phyloP scores from a whole-genome alignment of 805 yeast genomes.

The Monosporozyma siamensis region DNA sequence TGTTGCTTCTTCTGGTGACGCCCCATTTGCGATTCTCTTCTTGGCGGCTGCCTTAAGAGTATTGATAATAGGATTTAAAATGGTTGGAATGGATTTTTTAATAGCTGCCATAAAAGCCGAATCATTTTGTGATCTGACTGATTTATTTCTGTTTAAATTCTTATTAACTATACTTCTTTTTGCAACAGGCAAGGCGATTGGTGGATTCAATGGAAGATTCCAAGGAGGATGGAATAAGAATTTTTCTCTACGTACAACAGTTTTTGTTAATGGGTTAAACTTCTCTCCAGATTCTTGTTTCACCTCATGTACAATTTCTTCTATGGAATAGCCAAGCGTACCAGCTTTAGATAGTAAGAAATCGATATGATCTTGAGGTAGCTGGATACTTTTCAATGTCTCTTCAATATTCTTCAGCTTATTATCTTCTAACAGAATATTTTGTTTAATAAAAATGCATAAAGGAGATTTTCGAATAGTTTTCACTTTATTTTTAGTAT shows the following conservation, averaged over 20 bases:
- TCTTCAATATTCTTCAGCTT: slow-evolving; percentile 19
- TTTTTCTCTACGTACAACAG: slow-evolving; percentile 25
- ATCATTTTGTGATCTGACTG: slow-evolving; percentile 3
- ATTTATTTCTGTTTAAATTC: background rate
- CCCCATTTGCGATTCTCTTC: slow-evolving; percentile 28
- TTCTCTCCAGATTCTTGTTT: background rate
- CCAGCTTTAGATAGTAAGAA: background rate
- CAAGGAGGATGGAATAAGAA: slow-evolving; percentile 29
- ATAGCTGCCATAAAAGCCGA: slow-evolving; percentile 11
- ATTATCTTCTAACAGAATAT: slow-evolving; percentile 3
- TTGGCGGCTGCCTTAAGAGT: slow-evolving; percentile 29
- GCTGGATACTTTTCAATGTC: slow-evolving; percentile 10
- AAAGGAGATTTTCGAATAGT: slow-evolving; percentile 11
- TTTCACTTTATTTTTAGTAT: slow-evolving; percentile 14
- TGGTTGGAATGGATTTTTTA: slow-evolving; percentile 19
- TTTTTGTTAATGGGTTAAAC: slow-evolving; percentile 15
- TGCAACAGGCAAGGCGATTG: slow-evolving; percentile 26
- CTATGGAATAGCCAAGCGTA: background rate
- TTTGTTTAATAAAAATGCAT: slow-evolving; percentile 17
- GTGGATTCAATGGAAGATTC: slow-evolving; percentile 25
- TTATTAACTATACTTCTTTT: slow-evolving; percentile 16
- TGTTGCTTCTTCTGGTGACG: slow-evolving; percentile 26
- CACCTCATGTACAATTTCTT: slow-evolving; percentile 1
- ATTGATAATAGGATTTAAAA: slow-evolving; percentile 25
- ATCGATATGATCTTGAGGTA: background rate